These are phyloP conservation scores for Hypoxylon subgilvum DNA, from an alignment of 495 filamentous ascomycete species.

Conservation along the genomic window DNA sequence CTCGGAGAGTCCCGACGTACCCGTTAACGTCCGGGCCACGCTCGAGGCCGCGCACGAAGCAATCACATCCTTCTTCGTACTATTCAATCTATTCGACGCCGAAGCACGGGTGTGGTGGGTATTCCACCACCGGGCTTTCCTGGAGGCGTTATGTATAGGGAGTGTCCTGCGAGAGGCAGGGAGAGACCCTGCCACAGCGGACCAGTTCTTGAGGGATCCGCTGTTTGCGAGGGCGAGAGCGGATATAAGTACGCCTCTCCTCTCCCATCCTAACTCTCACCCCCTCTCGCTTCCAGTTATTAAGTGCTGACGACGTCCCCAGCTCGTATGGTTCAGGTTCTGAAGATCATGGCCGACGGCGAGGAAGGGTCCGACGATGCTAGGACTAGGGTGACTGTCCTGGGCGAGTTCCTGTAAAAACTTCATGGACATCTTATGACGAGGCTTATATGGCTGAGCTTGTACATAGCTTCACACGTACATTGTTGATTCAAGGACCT, in stretches of 20 bases:
- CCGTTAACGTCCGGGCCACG: conserved; percentile 67
- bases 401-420: conserved; percentile 61
- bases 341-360: conserved; percentile 59
- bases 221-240: conserved; percentile 60
- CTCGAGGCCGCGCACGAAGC: conserved; percentile 72
- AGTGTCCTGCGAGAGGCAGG: conserved; percentile 52
- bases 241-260: conserved; percentile 62
- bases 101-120: conserved; percentile 80
- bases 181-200: conserved; percentile 41
- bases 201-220: conserved; percentile 53
- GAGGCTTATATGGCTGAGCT: background rate
- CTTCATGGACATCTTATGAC: background rate
- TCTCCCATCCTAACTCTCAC: background rate
- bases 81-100: conserved; percentile 64
- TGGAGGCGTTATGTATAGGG: conserved; percentile 66
- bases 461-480: conserved; percentile 21
- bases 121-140: conserved; percentile 74
- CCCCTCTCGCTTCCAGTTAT: background rate
- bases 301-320: conserved; percentile 12
- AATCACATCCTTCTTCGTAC: conserved; percentile 67
- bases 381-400: conserved; percentile 59
- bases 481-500: conserved; percentile 6
- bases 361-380: conserved; percentile 60
- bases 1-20: conserved; percentile 63
- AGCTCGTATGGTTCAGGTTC: conserved; percentile 65